phyloP scores from a whole-genome alignment of 2,329 filamentous ascomycete species.

The Penicillium sp. region DNA sequence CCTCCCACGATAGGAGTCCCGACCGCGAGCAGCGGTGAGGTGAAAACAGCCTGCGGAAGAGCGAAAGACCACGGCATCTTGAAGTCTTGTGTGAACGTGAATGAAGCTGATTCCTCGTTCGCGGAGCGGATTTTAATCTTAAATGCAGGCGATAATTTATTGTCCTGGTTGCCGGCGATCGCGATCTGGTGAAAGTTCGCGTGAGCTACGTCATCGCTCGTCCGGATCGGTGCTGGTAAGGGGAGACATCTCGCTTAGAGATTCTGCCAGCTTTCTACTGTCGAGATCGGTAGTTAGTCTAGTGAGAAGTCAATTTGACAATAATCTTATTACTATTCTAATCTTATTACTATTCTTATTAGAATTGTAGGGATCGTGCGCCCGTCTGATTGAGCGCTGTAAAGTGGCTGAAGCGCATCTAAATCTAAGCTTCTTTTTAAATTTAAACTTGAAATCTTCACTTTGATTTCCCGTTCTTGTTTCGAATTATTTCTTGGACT shows the following conservation, averaged over 20 bases:
- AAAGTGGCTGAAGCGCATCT: too few species aligned
- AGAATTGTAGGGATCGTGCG: too few species aligned
- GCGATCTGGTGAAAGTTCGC: conserved; percentile 6
- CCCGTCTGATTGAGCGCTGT: too few species aligned
- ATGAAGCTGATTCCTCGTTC: neutral
- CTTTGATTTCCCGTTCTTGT: neutral
- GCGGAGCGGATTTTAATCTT: neutral
- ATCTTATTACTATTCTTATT: too few species aligned
- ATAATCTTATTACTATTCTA: too few species aligned
- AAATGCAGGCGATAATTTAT: neutral
- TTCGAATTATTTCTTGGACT: too few species aligned
- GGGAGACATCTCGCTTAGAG: neutral
- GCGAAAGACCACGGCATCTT: conserved; percentile 32
- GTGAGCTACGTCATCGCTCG: conserved; percentile 6
- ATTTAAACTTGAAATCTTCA: neutral
- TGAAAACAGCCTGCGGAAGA: conserved; percentile 30
- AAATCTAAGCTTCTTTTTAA: too few species aligned
- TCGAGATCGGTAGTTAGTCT: neutral
- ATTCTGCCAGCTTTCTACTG: neutral
- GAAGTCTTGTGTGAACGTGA: neutral
- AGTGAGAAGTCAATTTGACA: too few species aligned
- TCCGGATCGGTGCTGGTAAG: neutral
- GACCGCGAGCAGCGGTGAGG: conserved; percentile 31
- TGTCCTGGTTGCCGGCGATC: conserved; percentile 1
- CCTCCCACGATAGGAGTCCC: conserved; percentile 29